Evolutionary conservation across 768 basidiomycete species (phyloP), one percentile per base, ranked within the genome.

Genomic region (Cantharellus cinnabarinus): DNA sequence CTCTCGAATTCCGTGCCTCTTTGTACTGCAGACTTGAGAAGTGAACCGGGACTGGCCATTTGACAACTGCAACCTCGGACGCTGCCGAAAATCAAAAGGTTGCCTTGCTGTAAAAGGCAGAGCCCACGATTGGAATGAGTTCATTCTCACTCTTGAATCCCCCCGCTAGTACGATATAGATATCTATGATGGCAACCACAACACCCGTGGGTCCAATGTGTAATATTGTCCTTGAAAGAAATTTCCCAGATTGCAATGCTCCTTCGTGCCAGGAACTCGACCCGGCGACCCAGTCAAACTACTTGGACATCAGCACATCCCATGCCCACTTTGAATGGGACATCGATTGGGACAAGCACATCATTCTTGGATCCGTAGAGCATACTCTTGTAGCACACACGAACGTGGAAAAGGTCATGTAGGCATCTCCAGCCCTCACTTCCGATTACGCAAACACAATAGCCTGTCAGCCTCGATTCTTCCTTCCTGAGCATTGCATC

Each of bases 1-100:
- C 77, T 67, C 67, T 95, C 90, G 66, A 90, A 95, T 0, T 79
- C 78, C 1, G 70, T 74, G 2, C 90, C 90, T 38, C 80, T 77
- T 58, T 81, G 77, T 0, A 82, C 78, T 0, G 80, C 73, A 3
- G 83, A 78, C 38, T 48, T 48, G 10, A 48, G 44, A 10, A 48
- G 20, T 29, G 20, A 29, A 29, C 20, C 20, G 20, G 20, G 20
- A 29, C 20, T 29, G 20, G 20, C 20, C 20, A 29, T 29, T 29
- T 29, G 20, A 29, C 20, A 29, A 29, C 20, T 29, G 20, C 20
- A 29, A 29, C 20, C 20, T 29, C 20, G 20, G 20, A 29, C 20
- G 20, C 20, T 29, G 20, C 20, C 20, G 20, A 29, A 29, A 29
- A 29, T 29, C 20, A 29, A 29, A 29, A 29, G 20, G 20, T 29